Base-by-base conservation (phyloP, 2,329 filamentous ascomycete genomes). In the Hypoxylon sp. region DNA sequence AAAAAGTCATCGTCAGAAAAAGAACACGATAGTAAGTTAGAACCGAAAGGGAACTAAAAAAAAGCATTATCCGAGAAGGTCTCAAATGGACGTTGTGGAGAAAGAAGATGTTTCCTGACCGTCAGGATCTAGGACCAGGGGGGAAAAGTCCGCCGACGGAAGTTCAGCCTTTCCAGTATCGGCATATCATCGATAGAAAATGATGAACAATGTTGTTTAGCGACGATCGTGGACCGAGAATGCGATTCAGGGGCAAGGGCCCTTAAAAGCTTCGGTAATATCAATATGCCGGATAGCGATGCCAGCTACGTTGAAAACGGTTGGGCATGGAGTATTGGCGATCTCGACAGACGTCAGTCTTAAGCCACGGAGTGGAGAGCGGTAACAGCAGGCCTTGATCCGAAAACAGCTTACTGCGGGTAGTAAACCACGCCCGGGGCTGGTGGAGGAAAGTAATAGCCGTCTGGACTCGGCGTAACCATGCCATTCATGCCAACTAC, bases 401-500 rank as follows among this genome's bases (percentile, higher is more conserved):
- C 24, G 11, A 11, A 51, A 57, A 53, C 18, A 31, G 29, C 62
- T 78, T 83, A 87, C 72, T 86, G 83, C 51, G 80, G 77, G 69
- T 87, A 88, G 73, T 86, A 88, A 61, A 86, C 78, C 74, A 85
- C 82, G 35, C 81, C 82, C 31, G 79, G 77, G 2, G 77, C 76
- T 48, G 79, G 75, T 64, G 84, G 85, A 18, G 84, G 79, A 69
- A 88, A 88, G 69, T 93, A 96, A 77, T 89, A 96, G 59, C 81
- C 81, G 72, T 87, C 81, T 69, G 83, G 81, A 69, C 79, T 86
- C 62, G 81, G 84, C 60, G 90, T 89, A 79, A 92, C 89, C 87
- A 95, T 92, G 8, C 89, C 88, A 61, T 87, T 88, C 84, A 93
- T 91, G 38, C 87, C 87, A 59, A 88, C 84, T 21, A 62, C 58